Evolutionary conservation across 805 yeast species (phyloP).

Genomic region (Myxozyma kluyveri): DNA sequence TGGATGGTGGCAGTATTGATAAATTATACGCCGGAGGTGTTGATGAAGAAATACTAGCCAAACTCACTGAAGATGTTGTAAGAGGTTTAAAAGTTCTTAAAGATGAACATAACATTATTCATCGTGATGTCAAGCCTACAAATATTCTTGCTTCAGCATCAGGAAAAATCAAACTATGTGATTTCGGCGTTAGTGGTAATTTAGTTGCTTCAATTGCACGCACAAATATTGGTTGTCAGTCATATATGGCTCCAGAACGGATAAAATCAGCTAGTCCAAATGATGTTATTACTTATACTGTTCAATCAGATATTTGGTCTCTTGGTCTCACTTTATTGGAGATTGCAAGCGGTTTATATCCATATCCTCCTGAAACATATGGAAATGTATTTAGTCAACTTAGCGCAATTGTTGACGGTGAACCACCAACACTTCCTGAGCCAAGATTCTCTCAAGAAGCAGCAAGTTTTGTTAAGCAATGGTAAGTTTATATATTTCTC

Average conservation of each 20-base stretch:
- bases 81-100: conserved; percentile 79
- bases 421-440: conserved; percentile 74
- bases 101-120: conserved; percentile 88
- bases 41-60: conserved; percentile 76
- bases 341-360: conserved; percentile 85
- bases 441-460: conserved; percentile 70
- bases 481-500: conserved; percentile 27
- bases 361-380: conserved; percentile 94
- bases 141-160: conserved; percentile 76
- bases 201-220: conserved; percentile 91
- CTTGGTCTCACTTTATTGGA: conserved; percentile 83
- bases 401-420: conserved; percentile 95
- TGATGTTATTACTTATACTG: conserved; percentile 78
- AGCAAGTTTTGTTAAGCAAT: conserved; percentile 67
- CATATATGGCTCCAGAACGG: conserved; percentile 98
- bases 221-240: conserved; percentile 96
- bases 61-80: conserved; percentile 74
- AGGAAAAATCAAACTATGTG: conserved; percentile 91
- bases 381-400: conserved; percentile 88
- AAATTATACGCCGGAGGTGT: conserved; percentile 64
- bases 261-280: conserved; percentile 53
- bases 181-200: conserved; percentile 94
- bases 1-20: conserved; percentile 95
- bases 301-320: conserved; percentile 95
- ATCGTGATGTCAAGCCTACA: conserved; percentile 95